Evolutionary conservation across 768 basidiomycete species (phyloP).

Genomic region (Mycena epipterygia): DNA sequence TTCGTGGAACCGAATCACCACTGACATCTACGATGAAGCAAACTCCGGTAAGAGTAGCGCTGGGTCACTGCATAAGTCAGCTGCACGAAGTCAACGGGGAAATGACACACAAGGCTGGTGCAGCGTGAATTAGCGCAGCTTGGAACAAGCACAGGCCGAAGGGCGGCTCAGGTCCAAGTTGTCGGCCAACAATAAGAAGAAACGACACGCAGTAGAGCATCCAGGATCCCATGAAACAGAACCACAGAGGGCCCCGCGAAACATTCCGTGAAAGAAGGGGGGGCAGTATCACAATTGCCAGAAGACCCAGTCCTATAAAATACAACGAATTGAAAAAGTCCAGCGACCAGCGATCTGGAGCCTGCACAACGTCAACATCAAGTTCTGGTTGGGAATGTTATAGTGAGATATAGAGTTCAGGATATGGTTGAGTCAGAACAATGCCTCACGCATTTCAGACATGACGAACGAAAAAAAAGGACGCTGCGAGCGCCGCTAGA

Average conservation of each 20-base stretch:
- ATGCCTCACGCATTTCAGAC: background rate
- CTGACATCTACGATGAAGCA: slow-evolving; percentile 34
- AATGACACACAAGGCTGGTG: too few relatives aligned
- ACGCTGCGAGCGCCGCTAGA: background rate
- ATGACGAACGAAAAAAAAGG: background rate
- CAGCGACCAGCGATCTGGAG: slow-evolving; percentile 9
- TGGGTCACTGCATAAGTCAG: too few relatives aligned
- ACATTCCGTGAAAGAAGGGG: slow-evolving; percentile 32
- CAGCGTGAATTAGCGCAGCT: slow-evolving; percentile 43
- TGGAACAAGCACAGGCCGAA: slow-evolving; percentile 43
- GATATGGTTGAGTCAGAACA: too few relatives aligned
- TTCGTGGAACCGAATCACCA: background rate
- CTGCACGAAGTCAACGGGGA: too few relatives aligned
- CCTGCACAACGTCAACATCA: background rate
- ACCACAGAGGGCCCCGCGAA: slow-evolving; percentile 38
- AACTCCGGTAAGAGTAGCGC: slow-evolving; percentile 26
- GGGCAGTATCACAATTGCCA: slow-evolving; percentile 11
- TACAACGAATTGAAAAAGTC: slow-evolving; percentile 17
- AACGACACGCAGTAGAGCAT: slow-evolving; percentile 41
- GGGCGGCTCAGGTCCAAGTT: slow-evolving; percentile 39
- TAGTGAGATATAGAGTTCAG: background rate
- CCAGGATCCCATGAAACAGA: slow-evolving; percentile 38
- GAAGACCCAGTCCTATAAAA: background rate
- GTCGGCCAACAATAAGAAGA: slow-evolving; percentile 40
- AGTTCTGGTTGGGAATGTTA: background rate